Conservation (phyloP, 768 basidiomycete species). For the Phaffia tasmanica region DNA sequence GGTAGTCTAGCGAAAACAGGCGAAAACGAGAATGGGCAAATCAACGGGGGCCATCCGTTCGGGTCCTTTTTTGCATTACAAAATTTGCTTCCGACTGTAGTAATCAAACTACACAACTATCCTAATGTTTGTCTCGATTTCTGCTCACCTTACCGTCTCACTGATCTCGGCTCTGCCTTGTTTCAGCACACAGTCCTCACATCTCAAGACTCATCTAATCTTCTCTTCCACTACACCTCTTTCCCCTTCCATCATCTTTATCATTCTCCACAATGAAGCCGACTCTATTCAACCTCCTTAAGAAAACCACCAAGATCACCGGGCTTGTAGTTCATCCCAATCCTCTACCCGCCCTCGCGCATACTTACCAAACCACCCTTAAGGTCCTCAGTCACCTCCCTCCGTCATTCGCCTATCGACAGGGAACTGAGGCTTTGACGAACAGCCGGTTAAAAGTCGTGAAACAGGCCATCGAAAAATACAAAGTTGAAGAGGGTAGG, state of each 20-base stretch:
- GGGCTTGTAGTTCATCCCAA: conserved; percentile 74
- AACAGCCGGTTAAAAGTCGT: conserved; percentile 65
- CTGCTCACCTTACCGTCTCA: too few species aligned
- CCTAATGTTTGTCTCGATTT: too few species aligned
- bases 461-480: conserved; percentile 33
- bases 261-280: conserved; percentile 1
- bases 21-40: neutral
- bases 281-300: conserved; percentile 42
- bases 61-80: neutral
- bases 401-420: conserved; percentile 73
- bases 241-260: neutral
- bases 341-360: conserved; percentile 65
- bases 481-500: conserved; percentile 25
- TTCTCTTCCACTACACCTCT: conserved; percentile 12
- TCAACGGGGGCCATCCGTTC: neutral
- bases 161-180: too few species aligned
- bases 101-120: too few species aligned
- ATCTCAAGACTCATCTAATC: neutral
- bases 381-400: conserved; percentile 56
- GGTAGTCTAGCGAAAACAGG: neutral
- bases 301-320: conserved; percentile 72
- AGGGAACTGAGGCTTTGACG: conserved; percentile 75
- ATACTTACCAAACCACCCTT: conserved; percentile 70
- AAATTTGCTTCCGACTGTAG: neutral
- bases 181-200: neutral